These are phyloP conservation scores for Cronartium quercuum DNA, from an alignment of 1,284 basidiomycete species.

Conservation along the genomic window DNA sequence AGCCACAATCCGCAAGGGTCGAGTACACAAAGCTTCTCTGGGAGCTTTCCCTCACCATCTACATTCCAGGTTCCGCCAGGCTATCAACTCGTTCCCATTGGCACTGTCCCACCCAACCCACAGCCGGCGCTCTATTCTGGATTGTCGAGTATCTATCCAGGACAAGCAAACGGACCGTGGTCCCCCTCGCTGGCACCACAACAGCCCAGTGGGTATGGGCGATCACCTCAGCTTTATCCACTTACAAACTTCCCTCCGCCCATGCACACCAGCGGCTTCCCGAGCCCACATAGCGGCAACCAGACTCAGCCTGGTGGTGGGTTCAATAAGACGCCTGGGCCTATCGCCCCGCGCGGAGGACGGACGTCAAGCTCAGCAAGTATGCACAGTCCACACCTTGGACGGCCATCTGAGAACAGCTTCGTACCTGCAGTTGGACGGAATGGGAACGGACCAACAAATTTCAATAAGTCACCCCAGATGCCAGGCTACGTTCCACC, in stretches of 20 bases:
- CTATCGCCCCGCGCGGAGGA: constrained; percentile 30
- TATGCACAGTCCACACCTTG: constrained; percentile 3
- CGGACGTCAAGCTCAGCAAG: background rate
- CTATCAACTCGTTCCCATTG: constrained; percentile 37
- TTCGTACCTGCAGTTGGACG: background rate
- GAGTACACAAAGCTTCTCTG: constrained; percentile 3
- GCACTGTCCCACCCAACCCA: constrained; percentile 8
- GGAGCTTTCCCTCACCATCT: constrained; percentile 18
- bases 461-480: background rate
- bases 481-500: too few species aligned
- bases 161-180: constrained; percentile 16
- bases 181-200: constrained; percentile 19
- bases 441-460: background rate
- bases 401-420: background rate
- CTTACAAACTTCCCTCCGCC: constrained; percentile 2
- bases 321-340: constrained; percentile 32
- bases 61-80: constrained; percentile 35
- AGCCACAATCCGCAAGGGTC: background rate
- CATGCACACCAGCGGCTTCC: background rate
- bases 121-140: background rate
- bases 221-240: constrained; percentile 32
- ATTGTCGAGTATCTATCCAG: constrained; percentile 14
- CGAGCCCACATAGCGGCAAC: background rate
- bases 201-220: constrained; percentile 23
- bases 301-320: background rate